Base-by-base conservation (phyloP, 2,329 filamentous ascomycete genomes). In the Hypoxylon sp. region DNA sequence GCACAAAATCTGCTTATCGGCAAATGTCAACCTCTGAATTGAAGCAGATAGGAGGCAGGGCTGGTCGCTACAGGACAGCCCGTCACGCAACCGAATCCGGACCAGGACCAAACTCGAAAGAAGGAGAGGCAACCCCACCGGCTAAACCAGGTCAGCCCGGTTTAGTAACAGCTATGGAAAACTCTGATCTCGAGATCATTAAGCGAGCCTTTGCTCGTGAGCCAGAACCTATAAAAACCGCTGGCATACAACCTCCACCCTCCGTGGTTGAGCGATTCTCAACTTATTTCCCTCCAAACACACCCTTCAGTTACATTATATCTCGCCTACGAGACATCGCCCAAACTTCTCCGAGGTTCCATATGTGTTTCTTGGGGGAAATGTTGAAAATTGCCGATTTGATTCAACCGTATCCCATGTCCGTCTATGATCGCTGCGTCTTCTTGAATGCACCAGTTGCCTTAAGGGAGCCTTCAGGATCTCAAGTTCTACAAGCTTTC, bases 31-130 rank as follows among this genome's bases (percentile, higher is more conserved):
- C 91, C 2, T 91, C 94, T 0, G 93, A 98, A 72, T 85, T 98
- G 74, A 98, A 97, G 79, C 96, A 99, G 77, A 99, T 99, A 75
- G 96, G 90, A 53, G 96, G 96, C 17, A 90, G 96, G 71, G 96
- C 96, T 11, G 96, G 96, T 28, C 90, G 96, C 49, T 99, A 90
- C 79, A 90, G 90, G 62, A 90, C 91, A 28, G 93, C 93, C 2
- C 82, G 85, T 28, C 85, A 91, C 75, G 84, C 85, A 28, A 80
- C 80, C 51, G 63, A 76, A 23, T 49, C 69, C 19, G 70, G 63
- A 9, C 46, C 62, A 7, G 62, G 58, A 34, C 61, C 43, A 5
- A 41, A 56, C 5, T 30, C 65, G 6, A 43, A 49, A 5, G 55
- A 45, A n/a, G 61, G 68, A 45, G 55, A 49, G 50, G 56, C 70